Evolutionary conservation across 1,284 basidiomycete genomes (phyloP), one percentile per base, ranked within the genome.

Genomic region (Amylostereum areolatum): DNA sequence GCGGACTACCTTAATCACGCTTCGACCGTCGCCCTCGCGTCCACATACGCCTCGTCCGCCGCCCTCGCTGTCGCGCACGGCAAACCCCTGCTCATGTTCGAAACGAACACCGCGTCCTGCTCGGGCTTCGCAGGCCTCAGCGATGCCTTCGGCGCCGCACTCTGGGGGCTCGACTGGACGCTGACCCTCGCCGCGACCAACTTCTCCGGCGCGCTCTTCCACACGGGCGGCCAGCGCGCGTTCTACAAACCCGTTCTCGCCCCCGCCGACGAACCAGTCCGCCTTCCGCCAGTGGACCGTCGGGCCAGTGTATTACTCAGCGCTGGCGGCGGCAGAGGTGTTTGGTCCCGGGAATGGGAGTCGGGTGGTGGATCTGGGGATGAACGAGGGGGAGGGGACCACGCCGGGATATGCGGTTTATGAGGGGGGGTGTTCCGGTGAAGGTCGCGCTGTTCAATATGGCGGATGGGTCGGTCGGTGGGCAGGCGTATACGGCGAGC

Each of bases 341-440:
- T 66, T 91, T 24, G 86, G 86, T 4, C 62, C 72, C 11, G 75
- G 78, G 40, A 82, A 83, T 56, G 63, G 56, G 3, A 75, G 77
- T 0, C 82, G 78, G 53, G 71, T 89, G 37, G 59, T 85, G 42
- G 85, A 89, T 59, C 67, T 87, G 29, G 60, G 68, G 43, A 66
- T 71, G 32, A 79, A 85, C 57, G 57, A 57, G 43, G 69, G 66
- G 44, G 75, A 73, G 56, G 66, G 70, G 12, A 80, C 69, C 57
- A 85, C 81, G 7, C 86, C 87, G 0, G 81, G 75, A 3, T 92
- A 91, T 61, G 84, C 76, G 2, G 74, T 92, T 34, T 91, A 89
- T 63, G 80, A 85, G 62, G 68, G 76, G n/a, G 51, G 77, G 75
- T 6, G 66, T 60, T 42, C 77, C 83, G 2, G 71, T 70, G 3